Evolutionary conservation across 805 yeast species (phyloP).

Genomic region (Barnettozyma botsteinii): DNA sequence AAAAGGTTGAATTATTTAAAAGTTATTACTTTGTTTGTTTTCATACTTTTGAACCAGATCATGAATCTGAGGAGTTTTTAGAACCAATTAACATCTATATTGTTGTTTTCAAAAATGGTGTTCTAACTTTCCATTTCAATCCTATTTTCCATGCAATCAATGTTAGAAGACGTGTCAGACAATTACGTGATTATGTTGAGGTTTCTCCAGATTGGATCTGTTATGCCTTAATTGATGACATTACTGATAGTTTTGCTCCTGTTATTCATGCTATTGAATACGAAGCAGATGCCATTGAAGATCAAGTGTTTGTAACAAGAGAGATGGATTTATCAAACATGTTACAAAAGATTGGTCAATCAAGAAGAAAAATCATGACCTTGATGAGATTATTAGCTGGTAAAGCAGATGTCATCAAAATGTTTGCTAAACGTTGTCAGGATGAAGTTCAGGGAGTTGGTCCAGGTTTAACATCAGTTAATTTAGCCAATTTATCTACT

Average conservation of each 20-base stretch:
- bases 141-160: conserved; percentile 94
- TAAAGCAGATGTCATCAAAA: conserved; percentile 92
- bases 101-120: conserved; percentile 86
- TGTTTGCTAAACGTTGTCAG: conserved; percentile 93
- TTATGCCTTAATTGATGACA: conserved; percentile 77
- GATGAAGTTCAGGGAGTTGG: conserved; percentile 46
- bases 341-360: conserved; percentile 80
- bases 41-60: conserved; percentile 89
- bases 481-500: conserved; percentile 19
- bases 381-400: conserved; percentile 84
- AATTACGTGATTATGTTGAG: conserved; percentile 68
- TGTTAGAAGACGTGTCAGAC: conserved; percentile 78
- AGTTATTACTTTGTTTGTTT: conserved; percentile 92
- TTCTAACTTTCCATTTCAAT: conserved; percentile 86
- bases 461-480: conserved; percentile 30
- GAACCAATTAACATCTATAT: conserved; percentile 79
- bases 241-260: conserved; percentile 81
- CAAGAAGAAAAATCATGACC: conserved; percentile 89
- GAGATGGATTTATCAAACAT: conserved; percentile 69
- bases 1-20: conserved; percentile 88
- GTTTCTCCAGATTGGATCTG: conserved; percentile 81
- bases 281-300: conserved; percentile 76
- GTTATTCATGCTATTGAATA: conserved; percentile 71
- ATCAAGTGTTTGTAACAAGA: conserved; percentile 74
- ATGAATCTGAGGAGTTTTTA: conserved; percentile 74